phyloP scores from a whole-genome alignment of 306 rosid species.

The Potentilla sterilis region DNA sequence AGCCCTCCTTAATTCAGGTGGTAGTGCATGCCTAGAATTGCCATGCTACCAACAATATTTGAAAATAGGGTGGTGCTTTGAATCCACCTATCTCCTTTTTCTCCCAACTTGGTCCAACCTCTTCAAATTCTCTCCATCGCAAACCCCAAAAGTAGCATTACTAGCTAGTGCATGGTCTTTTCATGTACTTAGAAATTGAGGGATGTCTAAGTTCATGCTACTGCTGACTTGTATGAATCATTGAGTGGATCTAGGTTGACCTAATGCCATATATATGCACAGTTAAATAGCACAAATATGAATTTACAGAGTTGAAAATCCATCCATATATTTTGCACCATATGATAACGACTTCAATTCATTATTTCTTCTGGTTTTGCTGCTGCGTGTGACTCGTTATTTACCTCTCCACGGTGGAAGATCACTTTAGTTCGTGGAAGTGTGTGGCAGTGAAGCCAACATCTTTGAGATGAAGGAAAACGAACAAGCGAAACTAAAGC shows the following conservation, averaged over 20 bases:
- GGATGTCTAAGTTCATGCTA: constrained; percentile 6
- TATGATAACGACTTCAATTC: not conserved
- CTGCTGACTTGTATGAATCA: not conserved
- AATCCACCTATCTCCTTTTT: not conserved
- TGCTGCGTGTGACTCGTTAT: not conserved
- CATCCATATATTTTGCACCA: not conserved
- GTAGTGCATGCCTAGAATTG: constrained; percentile 16
- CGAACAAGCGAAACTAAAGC: not conserved
- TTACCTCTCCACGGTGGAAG: not conserved
- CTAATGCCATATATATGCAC: not conserved
- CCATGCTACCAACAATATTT: constrained; percentile 21
- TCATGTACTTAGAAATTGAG: not conserved
- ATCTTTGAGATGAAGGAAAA: not conserved
- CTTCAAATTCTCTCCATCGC: not conserved
- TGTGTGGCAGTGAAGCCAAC: not conserved
- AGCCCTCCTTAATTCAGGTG: not conserved
- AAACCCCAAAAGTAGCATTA: not conserved
- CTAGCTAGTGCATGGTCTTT: not conserved
- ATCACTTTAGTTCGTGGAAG: not conserved
- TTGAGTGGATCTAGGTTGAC: not conserved
- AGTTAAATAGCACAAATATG: not conserved
- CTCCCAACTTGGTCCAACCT: not conserved
- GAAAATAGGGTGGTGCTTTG: constrained; percentile 5
- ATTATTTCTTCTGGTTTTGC: too few species aligned
- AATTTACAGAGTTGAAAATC: not conserved